Evolutionary conservation across 495 filamentous ascomycete genomes (phyloP).

Genomic region (Rostrohypoxylon terebratum): DNA sequence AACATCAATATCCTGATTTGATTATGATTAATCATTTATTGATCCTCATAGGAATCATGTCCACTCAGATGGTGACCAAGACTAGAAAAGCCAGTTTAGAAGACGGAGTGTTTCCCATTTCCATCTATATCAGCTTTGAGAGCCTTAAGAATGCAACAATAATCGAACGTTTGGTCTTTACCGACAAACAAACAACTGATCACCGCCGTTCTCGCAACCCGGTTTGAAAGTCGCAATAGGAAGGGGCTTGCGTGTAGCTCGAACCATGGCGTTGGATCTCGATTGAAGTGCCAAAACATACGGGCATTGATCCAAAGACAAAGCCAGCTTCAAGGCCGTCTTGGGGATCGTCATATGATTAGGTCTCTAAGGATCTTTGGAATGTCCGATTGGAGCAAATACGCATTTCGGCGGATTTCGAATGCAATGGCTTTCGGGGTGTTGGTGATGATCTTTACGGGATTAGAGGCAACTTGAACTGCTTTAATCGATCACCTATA

Average conservation of each 20-base stretch:
- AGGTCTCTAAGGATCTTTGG: neutral
- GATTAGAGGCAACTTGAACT: neutral
- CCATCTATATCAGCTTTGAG: too few species aligned
- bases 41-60: neutral
- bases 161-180: neutral
- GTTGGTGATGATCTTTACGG: neutral
- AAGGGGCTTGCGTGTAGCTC: neutral
- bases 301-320: neutral
- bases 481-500: neutral
- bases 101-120: neutral
- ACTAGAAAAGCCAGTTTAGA: neutral
- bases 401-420: neutral
- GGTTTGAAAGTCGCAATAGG: neutral
- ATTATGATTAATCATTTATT: constrained; percentile 2
- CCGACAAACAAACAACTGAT: neutral
- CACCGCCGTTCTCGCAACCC: neutral
- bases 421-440: neutral
- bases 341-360: neutral
- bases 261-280: neutral
- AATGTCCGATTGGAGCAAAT: neutral
- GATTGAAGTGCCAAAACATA: neutral
- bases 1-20: constrained; percentile 1
- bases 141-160: neutral
- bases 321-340: neutral
- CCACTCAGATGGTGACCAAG: neutral